Evolutionary conservation across 1,139 yeast species (phyloP).

Genomic region (Sugiyamaella paludigena): DNA sequence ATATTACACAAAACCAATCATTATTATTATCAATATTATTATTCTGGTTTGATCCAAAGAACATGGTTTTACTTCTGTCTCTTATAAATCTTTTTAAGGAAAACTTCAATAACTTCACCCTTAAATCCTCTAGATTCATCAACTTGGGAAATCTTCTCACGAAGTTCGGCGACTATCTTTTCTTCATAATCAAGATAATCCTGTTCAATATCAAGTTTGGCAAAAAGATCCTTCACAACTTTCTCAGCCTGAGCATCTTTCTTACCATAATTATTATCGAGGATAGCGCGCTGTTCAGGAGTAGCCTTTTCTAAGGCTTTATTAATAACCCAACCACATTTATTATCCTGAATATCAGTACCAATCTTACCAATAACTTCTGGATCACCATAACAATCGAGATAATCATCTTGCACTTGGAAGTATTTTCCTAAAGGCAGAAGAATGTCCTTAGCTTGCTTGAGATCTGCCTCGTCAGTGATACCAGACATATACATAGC

Average conservation of each 20-base stretch:
- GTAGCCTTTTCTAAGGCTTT: constrained; percentile 79
- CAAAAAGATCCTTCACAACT: constrained; percentile 69
- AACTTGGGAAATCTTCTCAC: constrained; percentile 57
- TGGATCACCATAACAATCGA: constrained; percentile 97
- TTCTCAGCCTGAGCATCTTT: constrained; percentile 71
- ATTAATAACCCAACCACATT: constrained; percentile 97
- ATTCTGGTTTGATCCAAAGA: too few species aligned
- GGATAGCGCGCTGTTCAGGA: constrained; percentile 74
- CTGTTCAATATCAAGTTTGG: constrained; percentile 67
- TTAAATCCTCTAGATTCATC: constrained; percentile 95
- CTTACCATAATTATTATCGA: constrained; percentile 88
- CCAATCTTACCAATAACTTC: constrained; percentile 98
- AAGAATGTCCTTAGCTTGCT: constrained; percentile 84
- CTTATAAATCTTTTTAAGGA: constrained; percentile 89
- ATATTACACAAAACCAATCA: neutral
- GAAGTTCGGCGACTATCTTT: constrained; percentile 61
- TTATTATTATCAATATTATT: neutral
- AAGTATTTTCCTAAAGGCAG: constrained; percentile 97
- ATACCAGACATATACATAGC: constrained; percentile 94
- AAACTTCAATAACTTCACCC: constrained; percentile 74
- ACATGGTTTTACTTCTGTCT: constrained; percentile 90
- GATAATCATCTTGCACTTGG: constrained; percentile 97
- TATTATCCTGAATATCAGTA: constrained; percentile 97
- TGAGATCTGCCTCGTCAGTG: constrained; percentile 64
- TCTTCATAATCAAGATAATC: constrained; percentile 84